Evolutionary conservation across 257 asterid genomes (phyloP).

Genomic region (Nicotiana sylvestris): DNA sequence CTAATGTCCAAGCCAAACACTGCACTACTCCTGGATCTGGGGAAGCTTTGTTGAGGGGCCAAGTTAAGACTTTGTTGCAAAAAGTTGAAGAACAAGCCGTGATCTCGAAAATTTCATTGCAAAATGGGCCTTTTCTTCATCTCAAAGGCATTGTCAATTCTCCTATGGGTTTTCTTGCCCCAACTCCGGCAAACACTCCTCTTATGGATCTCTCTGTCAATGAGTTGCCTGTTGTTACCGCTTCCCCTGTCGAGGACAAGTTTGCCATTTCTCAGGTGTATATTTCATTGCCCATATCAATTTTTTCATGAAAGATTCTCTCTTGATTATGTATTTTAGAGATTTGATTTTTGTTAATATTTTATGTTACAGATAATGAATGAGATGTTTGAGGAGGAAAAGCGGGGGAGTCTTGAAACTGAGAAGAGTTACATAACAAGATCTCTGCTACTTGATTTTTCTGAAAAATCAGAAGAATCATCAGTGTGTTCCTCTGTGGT

Average conservation of each 20-base stretch:
- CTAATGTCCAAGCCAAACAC: constrained; percentile 7
- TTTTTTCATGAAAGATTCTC: too few relatives aligned
- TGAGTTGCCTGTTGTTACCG: constrained; percentile 19
- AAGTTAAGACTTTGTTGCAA: constrained; percentile 80
- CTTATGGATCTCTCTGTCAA: constrained; percentile 33
- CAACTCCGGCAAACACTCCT: constrained; percentile 92
- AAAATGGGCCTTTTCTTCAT: constrained; percentile 40
- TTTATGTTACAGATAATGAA: constrained; percentile 25
- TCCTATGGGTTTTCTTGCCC: constrained; percentile 58
- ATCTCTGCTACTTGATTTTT: constrained; percentile 72
- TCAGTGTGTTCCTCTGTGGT: constrained; percentile 47
- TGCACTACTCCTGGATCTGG: constrained; percentile 74
- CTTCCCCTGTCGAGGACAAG: constrained; percentile 36
- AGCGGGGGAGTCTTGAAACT: constrained; percentile 30
- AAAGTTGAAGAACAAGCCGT: constrained; percentile 88
- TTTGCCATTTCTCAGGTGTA: constrained; percentile 51
- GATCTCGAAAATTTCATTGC: constrained; percentile 39
- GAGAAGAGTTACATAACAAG: constrained; percentile 52
- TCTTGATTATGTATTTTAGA: background rate
- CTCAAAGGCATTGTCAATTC: constrained; percentile 47
- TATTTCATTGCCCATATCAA: background rate
- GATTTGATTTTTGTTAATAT: background rate
- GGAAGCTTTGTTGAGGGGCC: constrained; percentile 87
- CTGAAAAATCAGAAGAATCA: constrained; percentile 49
- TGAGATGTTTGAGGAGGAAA: constrained; percentile 32